Conservation (phyloP, 768 basidiomycete genomes). For the Fomitopsis pulvina region DNA sequence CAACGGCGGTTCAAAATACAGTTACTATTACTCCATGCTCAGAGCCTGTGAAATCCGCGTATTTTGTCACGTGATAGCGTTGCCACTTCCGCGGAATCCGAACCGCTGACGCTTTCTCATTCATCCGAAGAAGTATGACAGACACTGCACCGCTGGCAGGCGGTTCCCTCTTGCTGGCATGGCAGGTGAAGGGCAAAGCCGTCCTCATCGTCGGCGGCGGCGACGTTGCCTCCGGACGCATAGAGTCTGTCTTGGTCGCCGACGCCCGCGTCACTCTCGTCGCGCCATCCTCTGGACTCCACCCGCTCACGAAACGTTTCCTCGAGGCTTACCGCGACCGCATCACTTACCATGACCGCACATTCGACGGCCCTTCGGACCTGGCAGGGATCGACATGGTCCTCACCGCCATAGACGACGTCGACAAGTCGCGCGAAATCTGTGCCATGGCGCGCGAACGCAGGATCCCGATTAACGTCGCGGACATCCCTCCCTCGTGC, state of each 20-base stretch:
- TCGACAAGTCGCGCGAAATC: constrained; percentile 64
- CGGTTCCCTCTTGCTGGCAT: constrained; percentile 84
- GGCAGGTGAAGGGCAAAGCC: constrained; percentile 79
- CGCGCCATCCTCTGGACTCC: constrained; percentile 61
- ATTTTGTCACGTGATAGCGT: too few relatives aligned
- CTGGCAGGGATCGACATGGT: constrained; percentile 76
- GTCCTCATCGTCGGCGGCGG: constrained; percentile 95
- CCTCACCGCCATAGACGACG: constrained; percentile 88
- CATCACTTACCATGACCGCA: constrained; percentile 67
- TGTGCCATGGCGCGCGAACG: constrained; percentile 57
- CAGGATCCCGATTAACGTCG: constrained; percentile 88
- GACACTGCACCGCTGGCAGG: constrained; percentile 31
- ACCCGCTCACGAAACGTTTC: constrained; percentile 48
- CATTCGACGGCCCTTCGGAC: constrained; percentile 60
- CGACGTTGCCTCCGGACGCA: constrained; percentile 81
- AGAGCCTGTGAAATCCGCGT: too few relatives aligned
- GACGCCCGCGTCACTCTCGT: constrained; percentile 77
- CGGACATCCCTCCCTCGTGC: constrained; percentile 92
- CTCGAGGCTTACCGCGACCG: constrained; percentile 41
- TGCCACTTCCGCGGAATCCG: too few relatives aligned
- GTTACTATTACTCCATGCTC: too few relatives aligned
- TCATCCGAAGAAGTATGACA: too few relatives aligned
- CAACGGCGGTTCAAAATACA: too few relatives aligned
- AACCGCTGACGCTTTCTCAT: too few relatives aligned
- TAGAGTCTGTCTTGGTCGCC: constrained; percentile 78